phyloP scores from a whole-genome alignment of 305 asterid species.

The Fraxinus nigra region DNA sequence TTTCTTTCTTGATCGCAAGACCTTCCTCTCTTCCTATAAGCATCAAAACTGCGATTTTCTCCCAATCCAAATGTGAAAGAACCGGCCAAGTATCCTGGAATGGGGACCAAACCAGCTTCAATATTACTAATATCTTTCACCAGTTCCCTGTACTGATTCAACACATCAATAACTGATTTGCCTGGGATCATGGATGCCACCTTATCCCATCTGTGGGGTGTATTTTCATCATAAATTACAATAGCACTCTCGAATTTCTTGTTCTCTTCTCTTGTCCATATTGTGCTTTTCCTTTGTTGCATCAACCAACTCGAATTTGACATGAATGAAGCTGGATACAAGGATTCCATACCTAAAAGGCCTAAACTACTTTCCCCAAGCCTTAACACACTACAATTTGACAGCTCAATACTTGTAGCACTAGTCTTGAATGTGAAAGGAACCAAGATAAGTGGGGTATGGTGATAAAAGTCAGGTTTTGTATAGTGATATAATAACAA shows the following conservation, averaged over 20 bases:
- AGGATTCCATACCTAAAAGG: conserved; percentile 27
- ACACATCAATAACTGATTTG: conserved; percentile 68
- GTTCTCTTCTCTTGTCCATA: conserved; percentile 86
- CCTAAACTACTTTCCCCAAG: background rate
- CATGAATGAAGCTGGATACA: conserved; percentile 32
- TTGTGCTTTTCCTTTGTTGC: conserved; percentile 27
- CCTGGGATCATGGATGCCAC: conserved; percentile 83
- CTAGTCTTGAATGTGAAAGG: background rate
- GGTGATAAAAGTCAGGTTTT: conserved; percentile 16
- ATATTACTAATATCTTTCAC: conserved; percentile 74
- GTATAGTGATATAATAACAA: conserved; percentile 16
- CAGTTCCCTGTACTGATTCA: conserved; percentile 61
- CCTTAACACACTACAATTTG: conserved; percentile 19
- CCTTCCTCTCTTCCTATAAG: conserved; percentile 51
- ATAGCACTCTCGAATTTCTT: conserved; percentile 73
- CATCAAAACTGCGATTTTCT: conserved; percentile 44
- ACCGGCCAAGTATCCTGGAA: conserved; percentile 64
- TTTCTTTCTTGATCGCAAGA: conserved; percentile 68
- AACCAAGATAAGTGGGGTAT: background rate
- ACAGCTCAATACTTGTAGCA: background rate
- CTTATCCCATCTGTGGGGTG: conserved; percentile 69
- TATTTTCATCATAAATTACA: conserved; percentile 66
- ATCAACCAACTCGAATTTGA: conserved; percentile 30
- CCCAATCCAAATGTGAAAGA: conserved; percentile 53
- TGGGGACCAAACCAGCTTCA: conserved; percentile 81